Conservation (phyloP, 2,329 filamentous ascomycete genomes). For the Pezicula radicicola region DNA sequence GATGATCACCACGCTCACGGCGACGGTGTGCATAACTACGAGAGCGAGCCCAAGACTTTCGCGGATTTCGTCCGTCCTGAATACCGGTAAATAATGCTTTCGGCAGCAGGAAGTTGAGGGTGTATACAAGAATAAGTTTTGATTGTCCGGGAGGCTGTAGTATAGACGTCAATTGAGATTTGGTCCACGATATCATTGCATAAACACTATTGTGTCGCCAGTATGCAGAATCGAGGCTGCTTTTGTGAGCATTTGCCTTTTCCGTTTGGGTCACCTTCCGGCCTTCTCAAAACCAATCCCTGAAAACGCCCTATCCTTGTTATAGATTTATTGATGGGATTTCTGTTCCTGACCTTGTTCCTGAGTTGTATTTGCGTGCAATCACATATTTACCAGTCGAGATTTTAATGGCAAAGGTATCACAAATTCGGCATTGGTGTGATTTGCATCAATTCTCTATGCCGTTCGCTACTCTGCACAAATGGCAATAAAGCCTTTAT, state of each 20-base stretch:
- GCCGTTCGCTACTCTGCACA: neutral
- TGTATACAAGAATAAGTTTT: neutral
- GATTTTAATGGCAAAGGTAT: neutral
- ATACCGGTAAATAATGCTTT: conserved; percentile 65
- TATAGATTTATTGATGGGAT: too few relatives aligned
- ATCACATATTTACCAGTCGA: neutral
- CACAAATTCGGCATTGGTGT: neutral
- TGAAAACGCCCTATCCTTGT: too few relatives aligned
- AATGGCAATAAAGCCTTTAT: neutral
- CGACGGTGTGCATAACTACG: conserved; percentile 52
- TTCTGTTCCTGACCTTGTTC: too few relatives aligned
- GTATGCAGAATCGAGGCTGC: too few relatives aligned
- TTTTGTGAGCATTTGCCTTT: too few relatives aligned
- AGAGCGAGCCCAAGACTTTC: conserved; percentile 94
- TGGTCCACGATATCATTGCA: too few relatives aligned
- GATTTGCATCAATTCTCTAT: conserved; percentile 1
- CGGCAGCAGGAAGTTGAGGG: neutral
- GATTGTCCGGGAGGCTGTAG: neutral
- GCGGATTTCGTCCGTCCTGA: conserved; percentile 94
- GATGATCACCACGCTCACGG: conserved; percentile 53
- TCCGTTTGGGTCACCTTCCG: too few relatives aligned
- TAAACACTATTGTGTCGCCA: too few relatives aligned
- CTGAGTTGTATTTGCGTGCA: neutral
- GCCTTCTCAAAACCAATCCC: too few relatives aligned
- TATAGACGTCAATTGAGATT: neutral